Evolutionary conservation across 805 yeast species (phyloP).

Genomic region (Nakazawaea pomicola): DNA sequence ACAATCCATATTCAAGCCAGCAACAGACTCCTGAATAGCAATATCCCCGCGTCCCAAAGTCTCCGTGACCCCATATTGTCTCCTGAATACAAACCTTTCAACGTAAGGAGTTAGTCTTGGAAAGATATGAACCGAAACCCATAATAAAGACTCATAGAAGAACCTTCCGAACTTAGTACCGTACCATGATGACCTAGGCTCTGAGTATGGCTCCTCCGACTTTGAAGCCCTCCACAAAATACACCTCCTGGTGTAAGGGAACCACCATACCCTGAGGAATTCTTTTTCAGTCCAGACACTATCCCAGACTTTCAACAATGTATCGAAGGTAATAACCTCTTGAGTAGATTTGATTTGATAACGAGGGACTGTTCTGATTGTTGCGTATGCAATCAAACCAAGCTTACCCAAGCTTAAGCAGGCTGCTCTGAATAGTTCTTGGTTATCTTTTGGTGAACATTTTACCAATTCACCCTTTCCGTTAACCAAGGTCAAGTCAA

Average conservation of each 20-base stretch:
- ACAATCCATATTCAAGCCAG: constrained; percentile 93
- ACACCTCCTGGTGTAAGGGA: constrained; percentile 84
- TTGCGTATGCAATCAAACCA: constrained; percentile 83
- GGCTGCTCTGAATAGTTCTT: constrained; percentile 73
- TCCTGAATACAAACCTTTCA: constrained; percentile 78
- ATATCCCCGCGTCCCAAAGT: constrained; percentile 52
- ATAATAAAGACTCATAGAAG: constrained; percentile 73
- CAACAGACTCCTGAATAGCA: constrained; percentile 76
- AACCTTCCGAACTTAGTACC: constrained; percentile 76
- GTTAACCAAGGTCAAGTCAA: constrained; percentile 66
- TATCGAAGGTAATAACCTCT: constrained; percentile 75
- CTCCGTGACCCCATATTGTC: constrained; percentile 77
- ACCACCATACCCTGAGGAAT: constrained; percentile 95
- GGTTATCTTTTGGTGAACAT: constrained; percentile 61
- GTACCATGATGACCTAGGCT: constrained; percentile 76
- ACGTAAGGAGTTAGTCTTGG: constrained; percentile 80
- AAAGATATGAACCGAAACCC: constrained; percentile 67
- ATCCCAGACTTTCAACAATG: constrained; percentile 69
- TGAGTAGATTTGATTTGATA: constrained; percentile 78
- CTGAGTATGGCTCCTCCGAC: constrained; percentile 56
- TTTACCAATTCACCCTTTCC: constrained; percentile 68
- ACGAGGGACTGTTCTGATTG: constrained; percentile 77
- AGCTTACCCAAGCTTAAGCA: constrained; percentile 84
- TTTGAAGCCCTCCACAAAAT: constrained; percentile 88
- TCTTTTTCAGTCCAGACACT: constrained; percentile 85